Evolutionary conservation across 2,329 filamentous ascomycete genomes (phyloP), one percentile per base, ranked within the genome.

Genomic region (Claviceps maximensis): DNA sequence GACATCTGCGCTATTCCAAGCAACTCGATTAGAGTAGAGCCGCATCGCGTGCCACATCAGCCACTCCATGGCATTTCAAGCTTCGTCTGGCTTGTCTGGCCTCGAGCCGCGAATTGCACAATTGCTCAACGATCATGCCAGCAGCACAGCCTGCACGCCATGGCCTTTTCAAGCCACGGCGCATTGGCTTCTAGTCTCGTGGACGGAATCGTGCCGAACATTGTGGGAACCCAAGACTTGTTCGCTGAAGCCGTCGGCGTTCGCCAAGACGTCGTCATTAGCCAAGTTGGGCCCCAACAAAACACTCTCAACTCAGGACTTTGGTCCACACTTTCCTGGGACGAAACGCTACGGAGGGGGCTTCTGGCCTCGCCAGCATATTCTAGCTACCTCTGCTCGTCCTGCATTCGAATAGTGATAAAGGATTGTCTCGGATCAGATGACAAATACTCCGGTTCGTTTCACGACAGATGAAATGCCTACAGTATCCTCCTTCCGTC

Each of bases 391-490:
- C 40, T 42, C 9, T 42, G 40, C 31, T 42, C 21, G 21, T 23
- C 21, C 42, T 17, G 36, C 27, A 17, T 25, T 25, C 10, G 23
- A n/a, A 38, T 8, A 38, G 36, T n/a, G 36, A 17, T 38, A n/a
- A n/a, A 38, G 25, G 13, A 12, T 31, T 21, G 29, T 33, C 29
- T 47, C 29, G 9, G 10, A 45, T 45, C 36, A 23, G 31, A 50
- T 45, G 41, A 36, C 47, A 51, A 51, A 48, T 49, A 27, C 36
- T 45, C 49, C 44, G 29, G 21, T 38, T 36, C 15, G 45, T 54
- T 48, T 31, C 49, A 54, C 49, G 40, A 27, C 53, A 42, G 47
- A 21, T 10, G 50, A 33, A 17, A 19, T 48, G 40, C 21, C 27
- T 21, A 23, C 23, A 15, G 27, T 47, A 25, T 23, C 41, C 49